Evolutionary conservation across 2,329 filamentous ascomycete genomes (phyloP).

Genomic region (Penicillium sp.): DNA sequence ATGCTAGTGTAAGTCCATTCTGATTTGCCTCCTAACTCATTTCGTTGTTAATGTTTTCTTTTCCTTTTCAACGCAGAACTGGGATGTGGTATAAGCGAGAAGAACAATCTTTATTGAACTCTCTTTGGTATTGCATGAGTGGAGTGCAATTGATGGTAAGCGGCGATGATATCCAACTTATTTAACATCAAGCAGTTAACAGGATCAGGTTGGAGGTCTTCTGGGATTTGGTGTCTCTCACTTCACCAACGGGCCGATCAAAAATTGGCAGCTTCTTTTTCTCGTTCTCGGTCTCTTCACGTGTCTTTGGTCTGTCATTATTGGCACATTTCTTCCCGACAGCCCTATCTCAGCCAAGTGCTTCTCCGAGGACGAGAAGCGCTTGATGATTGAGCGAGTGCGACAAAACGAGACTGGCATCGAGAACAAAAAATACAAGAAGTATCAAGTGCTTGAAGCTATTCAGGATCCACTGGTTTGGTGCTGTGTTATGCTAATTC

Average conservation of each 20-base stretch:
- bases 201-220: no score
- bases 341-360: slow-evolving; percentile 22
- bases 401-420: slow-evolving; percentile 27
- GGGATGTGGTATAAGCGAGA: slow-evolving; percentile 15
- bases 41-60: neutral
- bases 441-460: slow-evolving; percentile 43
- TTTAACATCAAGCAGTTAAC: no score
- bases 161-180: no score
- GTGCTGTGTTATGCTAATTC: slow-evolving; percentile 20
- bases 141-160: no score
- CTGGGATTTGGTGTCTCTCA: no score
- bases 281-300: slow-evolving; percentile 24
- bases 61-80: slow-evolving; percentile 14
- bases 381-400: slow-evolving; percentile 25
- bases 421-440: slow-evolving; percentile 47
- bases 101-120: no score
- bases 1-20: no score
- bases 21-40: no score
- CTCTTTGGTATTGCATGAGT: no score
- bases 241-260: no score
- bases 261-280: slow-evolving; percentile 21
- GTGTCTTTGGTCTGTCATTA: slow-evolving; percentile 17
- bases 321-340: slow-evolving; percentile 23
- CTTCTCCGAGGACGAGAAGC: slow-evolving; percentile 22
- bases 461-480: slow-evolving; percentile 36